A percentile compares a stretch with the other conserved stretches of the same genome.
phyloP scores from a whole-genome alignment of 371 early-diverging fungal genomes.

The Lichtheimia corymbifera region DNA sequence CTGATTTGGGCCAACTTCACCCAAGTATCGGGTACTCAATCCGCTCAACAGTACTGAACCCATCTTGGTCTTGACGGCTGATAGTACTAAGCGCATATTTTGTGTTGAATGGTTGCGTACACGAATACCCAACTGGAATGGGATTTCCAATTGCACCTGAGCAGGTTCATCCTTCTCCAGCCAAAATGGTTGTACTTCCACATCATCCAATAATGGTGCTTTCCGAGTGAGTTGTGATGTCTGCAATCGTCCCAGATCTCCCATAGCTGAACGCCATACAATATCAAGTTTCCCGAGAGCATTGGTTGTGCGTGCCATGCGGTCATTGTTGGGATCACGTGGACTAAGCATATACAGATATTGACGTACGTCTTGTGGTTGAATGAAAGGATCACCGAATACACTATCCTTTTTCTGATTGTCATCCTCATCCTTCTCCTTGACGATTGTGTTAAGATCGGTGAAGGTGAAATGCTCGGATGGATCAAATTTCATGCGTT shows the following conservation, averaged over 20 bases:
- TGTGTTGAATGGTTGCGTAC: constrained; percentile 57
- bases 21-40: constrained; percentile 62
- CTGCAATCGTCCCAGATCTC: constrained; percentile 88
- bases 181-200: constrained; percentile 70
- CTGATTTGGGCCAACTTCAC: constrained; percentile 62
- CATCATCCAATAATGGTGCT: constrained; percentile 72
- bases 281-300: constrained; percentile 94
- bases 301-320: constrained; percentile 71
- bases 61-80: constrained; percentile 78
- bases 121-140: constrained; percentile 65
- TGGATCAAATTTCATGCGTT: constrained; percentile 86
- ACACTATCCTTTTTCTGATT: constrained; percentile 25
- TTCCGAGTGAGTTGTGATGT: constrained; percentile 92
- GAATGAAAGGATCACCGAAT: constrained; percentile 65
- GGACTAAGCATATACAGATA: constrained; percentile 87
- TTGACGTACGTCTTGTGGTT: constrained; percentile 84
- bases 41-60: constrained; percentile 83
- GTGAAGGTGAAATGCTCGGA: constrained; percentile 67
- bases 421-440: constrained; percentile 1
- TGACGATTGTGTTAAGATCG: constrained; percentile 64
- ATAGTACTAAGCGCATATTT: constrained; percentile 67
- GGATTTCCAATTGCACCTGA: constrained; percentile 57
- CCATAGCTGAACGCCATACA: constrained; percentile 86
- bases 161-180: constrained; percentile 28
- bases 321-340: constrained; percentile 53